Conservation (phyloP, 2,329 filamentous ascomycete species). For the Fusarium gaditjirri region DNA sequence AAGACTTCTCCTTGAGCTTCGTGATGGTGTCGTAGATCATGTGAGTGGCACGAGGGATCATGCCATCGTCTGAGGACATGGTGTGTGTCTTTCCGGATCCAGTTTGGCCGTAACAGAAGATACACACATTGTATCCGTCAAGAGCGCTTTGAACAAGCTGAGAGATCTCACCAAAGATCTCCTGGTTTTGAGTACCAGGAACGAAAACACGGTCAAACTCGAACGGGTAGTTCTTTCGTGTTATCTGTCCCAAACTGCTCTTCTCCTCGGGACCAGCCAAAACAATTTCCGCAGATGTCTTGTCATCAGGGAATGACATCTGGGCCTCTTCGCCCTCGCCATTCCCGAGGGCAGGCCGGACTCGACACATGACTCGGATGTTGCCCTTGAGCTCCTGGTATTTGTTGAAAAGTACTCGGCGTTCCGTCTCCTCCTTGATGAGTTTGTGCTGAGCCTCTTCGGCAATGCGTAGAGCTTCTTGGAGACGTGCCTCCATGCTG, state of each 20-base stretch:
- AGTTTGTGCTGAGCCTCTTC: slow-evolving; percentile 82
- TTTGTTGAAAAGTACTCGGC: slow-evolving; percentile 94
- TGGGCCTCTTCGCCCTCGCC: slow-evolving; percentile 74
- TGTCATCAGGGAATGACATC: slow-evolving; percentile 83
- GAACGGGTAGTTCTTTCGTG: slow-evolving; percentile 84
- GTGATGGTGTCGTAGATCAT: slow-evolving; percentile 94
- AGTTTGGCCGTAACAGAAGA: slow-evolving; percentile 98
- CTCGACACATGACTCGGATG: slow-evolving; percentile 97
- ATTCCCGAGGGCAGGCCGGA: slow-evolving; percentile 75
- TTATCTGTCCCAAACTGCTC: slow-evolving; percentile 79
- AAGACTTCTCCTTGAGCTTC: slow-evolving; percentile 87
- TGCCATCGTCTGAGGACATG: slow-evolving; percentile 90
- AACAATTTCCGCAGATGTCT: slow-evolving; percentile 87
- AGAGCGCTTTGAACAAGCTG: slow-evolving; percentile 96
- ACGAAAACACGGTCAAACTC: slow-evolving; percentile 94
- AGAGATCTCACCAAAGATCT: slow-evolving; percentile 95
- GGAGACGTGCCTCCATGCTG: slow-evolving; percentile 81
- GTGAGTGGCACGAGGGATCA: slow-evolving; percentile 92
- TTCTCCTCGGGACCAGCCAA: slow-evolving; percentile 85
- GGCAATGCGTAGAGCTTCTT: slow-evolving; percentile 77
- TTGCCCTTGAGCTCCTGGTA: slow-evolving; percentile 98
- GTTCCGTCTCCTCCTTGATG: slow-evolving; percentile 88
- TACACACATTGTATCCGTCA: slow-evolving; percentile 98
- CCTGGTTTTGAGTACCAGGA: slow-evolving; percentile 78
- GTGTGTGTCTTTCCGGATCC: slow-evolving; percentile 97